Evolutionary conservation across 495 filamentous ascomycete genomes (phyloP), one percentile per base, ranked within the genome.

Genomic region (Chlorociboria aeruginascens): DNA sequence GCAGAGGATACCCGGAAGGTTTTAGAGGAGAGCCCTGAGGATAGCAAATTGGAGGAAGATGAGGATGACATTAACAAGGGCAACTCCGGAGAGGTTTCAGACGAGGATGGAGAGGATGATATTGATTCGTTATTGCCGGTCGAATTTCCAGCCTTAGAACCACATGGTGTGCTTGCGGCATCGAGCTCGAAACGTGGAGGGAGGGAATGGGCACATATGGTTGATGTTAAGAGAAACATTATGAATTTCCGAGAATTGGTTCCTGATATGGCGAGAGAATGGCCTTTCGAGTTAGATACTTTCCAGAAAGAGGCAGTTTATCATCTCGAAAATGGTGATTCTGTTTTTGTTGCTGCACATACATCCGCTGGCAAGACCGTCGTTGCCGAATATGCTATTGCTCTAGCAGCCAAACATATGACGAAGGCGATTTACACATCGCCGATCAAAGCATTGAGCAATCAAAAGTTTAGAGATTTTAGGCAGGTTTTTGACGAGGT

Each of bases 391-490:
- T 98, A 98, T 65, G 92, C 88, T 25, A 98, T 98, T 65, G 88
- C 93, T 3, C 68, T 98, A 53, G 92, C 92, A 25, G 84, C 84
- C 6, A 93, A 89, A 56, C 92, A 97, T 61, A 97, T 96, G 92
- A 98, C 92, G 28, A 98, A 98, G 61, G 89, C 92, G 29, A 96
- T 98, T 53, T 98, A 98, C 63, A 98, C 92, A 1, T 98, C 92
- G 6, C 92, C 92, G 2, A 98, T 98, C 69, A 98, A 98, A 69
- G 92, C 92, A 2, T 72, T 98, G 48, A 96, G 89, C 64, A 98
- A 98, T 61, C 92, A 98, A 62, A 98, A 98, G 63, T 98, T 96
- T 63, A 77, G 92, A 46, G 92, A 98, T 61, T 98, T 98, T 62
- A 73, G 88, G 31, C 74, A 82, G 34, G 76, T 71, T 0, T 97